These are phyloP conservation scores for Pseudonectria buxi DNA, from an alignment of 2,329 filamentous ascomycete genomes.

Conservation along the genomic window DNA sequence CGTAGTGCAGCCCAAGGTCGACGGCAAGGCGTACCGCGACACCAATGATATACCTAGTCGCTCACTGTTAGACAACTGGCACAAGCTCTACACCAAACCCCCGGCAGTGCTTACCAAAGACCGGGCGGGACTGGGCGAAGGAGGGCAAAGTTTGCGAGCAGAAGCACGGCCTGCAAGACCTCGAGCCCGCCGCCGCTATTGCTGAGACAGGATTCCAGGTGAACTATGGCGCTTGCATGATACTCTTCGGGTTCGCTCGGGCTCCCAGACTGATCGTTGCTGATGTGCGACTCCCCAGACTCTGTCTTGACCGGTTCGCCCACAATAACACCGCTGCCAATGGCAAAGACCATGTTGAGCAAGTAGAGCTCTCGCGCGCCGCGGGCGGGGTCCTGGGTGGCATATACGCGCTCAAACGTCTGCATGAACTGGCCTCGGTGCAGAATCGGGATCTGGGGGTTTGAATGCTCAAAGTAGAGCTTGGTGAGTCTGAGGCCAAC, in stretches of 20 bases:
- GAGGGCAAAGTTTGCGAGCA: slow-evolving; percentile 86
- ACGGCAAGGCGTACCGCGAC: slow-evolving; percentile 86
- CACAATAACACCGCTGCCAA: slow-evolving; percentile 88
- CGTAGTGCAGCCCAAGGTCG: slow-evolving; percentile 86
- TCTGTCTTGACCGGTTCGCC: slow-evolving; percentile 51
- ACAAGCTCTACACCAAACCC: no score
- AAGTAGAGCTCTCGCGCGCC: slow-evolving; percentile 83
- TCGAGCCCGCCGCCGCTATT: slow-evolving; percentile 84
- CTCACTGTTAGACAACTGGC: slow-evolving; percentile 6
- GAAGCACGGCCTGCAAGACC: slow-evolving; percentile 85
- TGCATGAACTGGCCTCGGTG: slow-evolving; percentile 86
- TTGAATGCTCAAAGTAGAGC: slow-evolving; percentile 92
- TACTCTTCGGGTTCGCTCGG: slow-evolving; percentile 86
- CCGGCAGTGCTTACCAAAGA: slow-evolving; percentile 59
- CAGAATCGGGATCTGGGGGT: slow-evolving; percentile 89
- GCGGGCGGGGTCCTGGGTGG: slow-evolving; percentile 56
- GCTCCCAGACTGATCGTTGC: slow-evolving; percentile 24
- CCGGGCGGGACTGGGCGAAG: slow-evolving; percentile 87
- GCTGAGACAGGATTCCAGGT: slow-evolving; percentile 80
- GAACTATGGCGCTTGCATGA: slow-evolving; percentile 87
- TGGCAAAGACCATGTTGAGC: slow-evolving; percentile 95
- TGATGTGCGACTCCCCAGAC: slow-evolving; percentile 24
- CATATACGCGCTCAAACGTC: slow-evolving; percentile 77
- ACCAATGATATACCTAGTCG: slow-evolving; percentile 74
- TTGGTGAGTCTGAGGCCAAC: slow-evolving; percentile 67